These are phyloP conservation scores for Colletotrichum coccodes DNA, from an alignment of 2,329 filamentous ascomycete species.

Conservation along the genomic window DNA sequence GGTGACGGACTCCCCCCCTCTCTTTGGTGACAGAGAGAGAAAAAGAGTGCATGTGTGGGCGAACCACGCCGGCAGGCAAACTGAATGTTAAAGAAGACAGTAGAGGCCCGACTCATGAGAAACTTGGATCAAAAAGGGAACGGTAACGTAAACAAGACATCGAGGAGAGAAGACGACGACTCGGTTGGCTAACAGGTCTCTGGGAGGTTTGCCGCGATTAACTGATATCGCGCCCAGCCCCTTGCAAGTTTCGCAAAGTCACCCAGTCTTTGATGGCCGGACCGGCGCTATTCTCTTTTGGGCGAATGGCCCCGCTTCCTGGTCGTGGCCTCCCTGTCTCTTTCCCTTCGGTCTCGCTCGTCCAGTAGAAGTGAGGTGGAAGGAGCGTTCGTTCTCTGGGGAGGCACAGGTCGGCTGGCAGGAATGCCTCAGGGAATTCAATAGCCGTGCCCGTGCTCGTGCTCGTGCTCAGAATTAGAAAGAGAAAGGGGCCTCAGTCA, in stretches of 20 bases:
- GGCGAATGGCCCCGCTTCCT: not conserved
- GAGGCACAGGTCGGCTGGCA: not conserved
- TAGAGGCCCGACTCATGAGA: constrained; percentile 16
- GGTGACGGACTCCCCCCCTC: not conserved
- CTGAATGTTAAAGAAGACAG: not conserved
- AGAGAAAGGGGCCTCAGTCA: not conserved
- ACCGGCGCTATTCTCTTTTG: constrained; percentile 2
- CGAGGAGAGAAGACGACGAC: not conserved
- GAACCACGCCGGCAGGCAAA: not conserved
- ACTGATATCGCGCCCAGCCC: constrained; percentile 18
- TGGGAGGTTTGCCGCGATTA: constrained; percentile 12
- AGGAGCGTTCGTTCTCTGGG: not conserved
- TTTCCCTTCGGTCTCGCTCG: not conserved
- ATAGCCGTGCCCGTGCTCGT: not conserved
- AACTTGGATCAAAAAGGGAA: constrained; percentile 10
- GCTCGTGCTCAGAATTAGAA: not conserved
- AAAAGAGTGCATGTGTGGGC: not conserved
- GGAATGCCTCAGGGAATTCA: not conserved
- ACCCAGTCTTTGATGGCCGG: constrained; percentile 11
- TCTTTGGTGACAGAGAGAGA: not conserved
- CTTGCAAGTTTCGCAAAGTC: constrained; percentile 27
- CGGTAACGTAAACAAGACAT: not conserved
- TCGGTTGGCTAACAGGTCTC: not conserved
- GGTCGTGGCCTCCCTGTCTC: not conserved
- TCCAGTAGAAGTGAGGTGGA: not conserved